phyloP scores from a whole-genome alignment of 2,329 filamentous ascomycete species.

The Phialophora macrospora region DNA sequence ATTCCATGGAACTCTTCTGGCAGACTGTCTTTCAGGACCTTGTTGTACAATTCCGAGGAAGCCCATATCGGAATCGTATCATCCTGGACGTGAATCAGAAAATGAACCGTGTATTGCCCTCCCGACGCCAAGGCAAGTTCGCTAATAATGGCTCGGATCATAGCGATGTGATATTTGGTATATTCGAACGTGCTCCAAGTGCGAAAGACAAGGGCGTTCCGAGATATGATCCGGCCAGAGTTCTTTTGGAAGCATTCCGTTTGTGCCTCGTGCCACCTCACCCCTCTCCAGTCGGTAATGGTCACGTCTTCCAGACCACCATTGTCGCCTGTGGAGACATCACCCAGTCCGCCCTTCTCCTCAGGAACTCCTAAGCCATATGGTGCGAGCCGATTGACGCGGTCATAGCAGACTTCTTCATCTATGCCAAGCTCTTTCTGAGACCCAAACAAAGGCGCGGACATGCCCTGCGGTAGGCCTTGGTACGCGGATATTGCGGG shows the following conservation, averaged over 20 bases:
- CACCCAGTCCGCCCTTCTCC: conserved; percentile 40
- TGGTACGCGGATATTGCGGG: conserved; percentile 34
- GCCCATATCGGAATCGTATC: conserved; percentile 74
- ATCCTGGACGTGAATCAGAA: conserved; percentile 78
- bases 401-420: conserved; percentile 68
- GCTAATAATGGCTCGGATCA: conserved; percentile 38
- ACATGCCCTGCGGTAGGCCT: conserved; percentile 37
- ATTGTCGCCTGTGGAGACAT: conserved; percentile 30
- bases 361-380: conserved; percentile 47
- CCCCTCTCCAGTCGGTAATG: conserved; percentile 60
- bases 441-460: conserved; percentile 64
- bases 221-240: conserved; percentile 50
- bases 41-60: conserved; percentile 67
- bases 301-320: conserved; percentile 33
- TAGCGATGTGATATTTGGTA: conserved; percentile 34
- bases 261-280: conserved; percentile 75
- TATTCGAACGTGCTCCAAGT: conserved; percentile 39
- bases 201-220: conserved; percentile 37
- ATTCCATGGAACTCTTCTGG: conserved; percentile 46
- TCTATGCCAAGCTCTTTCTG: conserved; percentile 66
- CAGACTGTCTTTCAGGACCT: conserved; percentile 50
- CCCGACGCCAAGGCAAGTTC: conserved; percentile 69
- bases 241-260: conserved; percentile 69
- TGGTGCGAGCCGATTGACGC: conserved; percentile 70
- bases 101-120: conserved; percentile 77